Base-by-base conservation (phyloP, 352 stramenopile species). In the Globisporangium alternatum region DNA sequence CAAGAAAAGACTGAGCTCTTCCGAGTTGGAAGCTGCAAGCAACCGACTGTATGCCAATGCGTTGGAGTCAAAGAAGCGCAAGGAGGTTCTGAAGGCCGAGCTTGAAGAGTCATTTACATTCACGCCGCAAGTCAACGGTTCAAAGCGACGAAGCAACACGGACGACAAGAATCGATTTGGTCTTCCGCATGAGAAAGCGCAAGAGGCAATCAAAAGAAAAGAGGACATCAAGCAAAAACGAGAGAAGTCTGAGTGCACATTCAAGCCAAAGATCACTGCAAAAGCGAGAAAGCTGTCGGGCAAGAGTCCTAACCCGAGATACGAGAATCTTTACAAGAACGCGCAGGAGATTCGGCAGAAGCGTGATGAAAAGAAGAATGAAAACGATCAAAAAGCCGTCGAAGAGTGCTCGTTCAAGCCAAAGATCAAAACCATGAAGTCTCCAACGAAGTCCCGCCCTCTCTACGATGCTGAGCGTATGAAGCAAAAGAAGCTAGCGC, bases 351-450 rank as follows among this genome's bases (percentile, higher is more conserved):
- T 92, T 9, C 80, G 89, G 55, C 71, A 76, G 25, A 92, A 90
- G 44, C 72, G 84, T 10, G 82, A 91, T 39, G 79, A 86, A 39
- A 93, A 90, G 60, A 76, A 84, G 7, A 66, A 79, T 12, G 82
- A 89, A 52, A 74, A 68, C 43, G 72, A 85, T 17, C 79, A 82
- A 47, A 77, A 78, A 7, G 76, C 72, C 0, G 76, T 84, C 28
- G 83, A 89, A 19, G 73, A 86, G 63, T 90, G 76, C 37, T 88
- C 83, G 1, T 95, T 95, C 64, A 88, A 89, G 37, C 86, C 86
- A 3, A 90, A 91, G 56, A 92, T 93, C 57, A 89, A 77, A 21
- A 48, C 69, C 1, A 75, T 72, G 35, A 91, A 89, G 58, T 89
- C 78, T 2, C 82, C 78, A 12, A 60, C 77, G 3, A 82, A 86